Evolutionary conservation across 805 yeast genomes (phyloP).

Genomic region (Kazachstania kunashirensis): DNA sequence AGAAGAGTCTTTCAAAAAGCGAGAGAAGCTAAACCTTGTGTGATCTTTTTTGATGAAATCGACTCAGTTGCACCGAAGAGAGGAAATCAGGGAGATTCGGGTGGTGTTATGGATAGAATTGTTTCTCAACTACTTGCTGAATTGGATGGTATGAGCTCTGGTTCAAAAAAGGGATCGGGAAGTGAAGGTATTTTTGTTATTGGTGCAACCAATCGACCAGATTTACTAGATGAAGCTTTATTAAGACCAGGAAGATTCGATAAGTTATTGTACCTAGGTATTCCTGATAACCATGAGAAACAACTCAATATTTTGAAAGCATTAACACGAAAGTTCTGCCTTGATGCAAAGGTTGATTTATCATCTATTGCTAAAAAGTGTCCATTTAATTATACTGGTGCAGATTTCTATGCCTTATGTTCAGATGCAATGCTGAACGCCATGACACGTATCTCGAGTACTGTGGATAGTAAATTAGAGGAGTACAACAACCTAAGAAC

Average conservation of each 20-base stretch:
- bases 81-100: constrained; percentile 98
- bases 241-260: constrained; percentile 93
- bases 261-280: constrained; percentile 87
- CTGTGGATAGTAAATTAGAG: constrained; percentile 57
- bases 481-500: constrained; percentile 33
- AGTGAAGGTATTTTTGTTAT: constrained; percentile 90
- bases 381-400: constrained; percentile 92
- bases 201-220: constrained; percentile 98
- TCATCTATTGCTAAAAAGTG: constrained; percentile 53
- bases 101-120: constrained; percentile 98
- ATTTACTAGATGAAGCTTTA: constrained; percentile 85
- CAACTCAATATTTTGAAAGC: constrained; percentile 83
- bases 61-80: constrained; percentile 98
- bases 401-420: constrained; percentile 93
- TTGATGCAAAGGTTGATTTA: constrained; percentile 53
- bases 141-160: constrained; percentile 86
- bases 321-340: constrained; percentile 68
- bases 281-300: constrained; percentile 82
- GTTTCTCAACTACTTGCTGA: constrained; percentile 93
- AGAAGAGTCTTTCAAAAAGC: constrained; percentile 90
- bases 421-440: constrained; percentile 95
- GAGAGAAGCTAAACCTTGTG: constrained; percentile 95
- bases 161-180: constrained; percentile 38
- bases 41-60: constrained; percentile 91
- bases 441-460: constrained; percentile 79